A percentile compares a stretch with the other conserved stretches of the same genome.
phyloP scores from a whole-genome alignment of 768 basidiomycete species.

The Solioccasus polychromus region DNA sequence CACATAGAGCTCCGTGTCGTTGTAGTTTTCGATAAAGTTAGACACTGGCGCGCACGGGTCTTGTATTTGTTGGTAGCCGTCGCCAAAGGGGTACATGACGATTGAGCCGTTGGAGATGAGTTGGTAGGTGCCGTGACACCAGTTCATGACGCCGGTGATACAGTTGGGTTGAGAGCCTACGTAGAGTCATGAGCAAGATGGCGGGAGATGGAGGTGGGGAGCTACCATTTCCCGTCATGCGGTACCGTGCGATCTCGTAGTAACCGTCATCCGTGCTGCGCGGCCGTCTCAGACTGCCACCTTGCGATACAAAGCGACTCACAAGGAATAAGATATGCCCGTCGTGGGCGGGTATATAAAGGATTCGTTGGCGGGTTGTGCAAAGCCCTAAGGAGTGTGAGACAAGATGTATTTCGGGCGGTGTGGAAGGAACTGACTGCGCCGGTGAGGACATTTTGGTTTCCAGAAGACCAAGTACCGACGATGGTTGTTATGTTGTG shows the following conservation, averaged over 20 bases:
- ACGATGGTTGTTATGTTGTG: constrained; percentile 69
- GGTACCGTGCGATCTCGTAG: constrained; percentile 90
- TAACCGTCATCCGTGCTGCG: constrained; percentile 65
- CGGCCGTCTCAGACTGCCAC: background rate
- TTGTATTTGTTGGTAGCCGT: constrained; percentile 94
- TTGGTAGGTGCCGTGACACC: constrained; percentile 81
- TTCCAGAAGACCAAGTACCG: constrained; percentile 89
- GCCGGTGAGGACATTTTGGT: constrained; percentile 74
- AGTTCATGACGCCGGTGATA: constrained; percentile 84
- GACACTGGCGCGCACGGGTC: constrained; percentile 88
- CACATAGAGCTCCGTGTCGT: constrained; percentile 62
- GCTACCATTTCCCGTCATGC: constrained; percentile 82
- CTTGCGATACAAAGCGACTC: constrained; percentile 25
- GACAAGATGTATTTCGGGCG: background rate
- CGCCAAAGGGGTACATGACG: constrained; percentile 65
- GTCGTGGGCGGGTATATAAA: constrained; percentile 86
- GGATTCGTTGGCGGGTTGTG: constrained; percentile 74
- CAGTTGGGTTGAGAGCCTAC: constrained; percentile 81
- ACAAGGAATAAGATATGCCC: constrained; percentile 91
- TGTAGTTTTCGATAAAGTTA: constrained; percentile 84
- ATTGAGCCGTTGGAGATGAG: constrained; percentile 79
- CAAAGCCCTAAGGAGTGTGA: constrained; percentile 61
- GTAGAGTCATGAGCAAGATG: background rate
- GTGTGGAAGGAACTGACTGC: constrained; percentile 51
- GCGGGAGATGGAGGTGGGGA: background rate